Evolutionary conservation across 2,329 filamentous ascomycete species (phyloP).

Genomic region (Penicillium italicum): DNA sequence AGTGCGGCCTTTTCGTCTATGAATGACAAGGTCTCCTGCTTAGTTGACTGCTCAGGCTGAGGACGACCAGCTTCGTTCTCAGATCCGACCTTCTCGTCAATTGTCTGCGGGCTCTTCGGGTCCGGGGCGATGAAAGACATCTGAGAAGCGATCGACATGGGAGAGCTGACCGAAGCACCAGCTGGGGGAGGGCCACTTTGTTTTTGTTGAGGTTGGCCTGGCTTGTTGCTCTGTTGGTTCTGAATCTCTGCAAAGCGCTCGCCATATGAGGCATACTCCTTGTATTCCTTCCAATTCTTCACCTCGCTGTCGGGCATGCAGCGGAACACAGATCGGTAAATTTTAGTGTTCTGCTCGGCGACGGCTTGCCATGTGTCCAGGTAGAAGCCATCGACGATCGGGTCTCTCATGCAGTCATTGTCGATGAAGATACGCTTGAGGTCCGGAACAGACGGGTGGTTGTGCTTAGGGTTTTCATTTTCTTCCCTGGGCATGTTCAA

Average conservation of each 20-base stretch:
- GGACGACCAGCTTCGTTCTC: conserved; percentile 37
- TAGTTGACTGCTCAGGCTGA: conserved; percentile 25
- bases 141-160: conserved; percentile 24
- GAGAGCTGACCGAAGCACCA: conserved; percentile 24
- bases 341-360: conserved; percentile 90
- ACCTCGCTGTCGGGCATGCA: conserved; percentile 97
- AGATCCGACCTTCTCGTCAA: conserved; percentile 36
- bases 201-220: conserved; percentile 46
- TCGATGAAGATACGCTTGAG: conserved; percentile 71
- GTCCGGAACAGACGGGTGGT: conserved; percentile 55
- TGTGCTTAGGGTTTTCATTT: conserved; percentile 50
- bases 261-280: conserved; percentile 73
- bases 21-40: conserved; percentile 31
- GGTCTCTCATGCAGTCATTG: conserved; percentile 93
- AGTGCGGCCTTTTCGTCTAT: conserved; percentile 46
- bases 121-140: conserved; percentile 28
- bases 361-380: conserved; percentile 83
- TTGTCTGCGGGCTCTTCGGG: conserved; percentile 27
- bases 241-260: conserved; percentile 70
- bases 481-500: conserved; percentile 48
- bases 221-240: conserved; percentile 51
- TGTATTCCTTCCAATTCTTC: conserved; percentile 88
- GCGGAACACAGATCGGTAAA: conserved; percentile 89
- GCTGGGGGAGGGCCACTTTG: conserved; percentile 40
- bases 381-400: conserved; percentile 75